Evolutionary conservation across 163 green algal genomes (phyloP).

Genomic region (Chlamydomonas reinhardtii): DNA sequence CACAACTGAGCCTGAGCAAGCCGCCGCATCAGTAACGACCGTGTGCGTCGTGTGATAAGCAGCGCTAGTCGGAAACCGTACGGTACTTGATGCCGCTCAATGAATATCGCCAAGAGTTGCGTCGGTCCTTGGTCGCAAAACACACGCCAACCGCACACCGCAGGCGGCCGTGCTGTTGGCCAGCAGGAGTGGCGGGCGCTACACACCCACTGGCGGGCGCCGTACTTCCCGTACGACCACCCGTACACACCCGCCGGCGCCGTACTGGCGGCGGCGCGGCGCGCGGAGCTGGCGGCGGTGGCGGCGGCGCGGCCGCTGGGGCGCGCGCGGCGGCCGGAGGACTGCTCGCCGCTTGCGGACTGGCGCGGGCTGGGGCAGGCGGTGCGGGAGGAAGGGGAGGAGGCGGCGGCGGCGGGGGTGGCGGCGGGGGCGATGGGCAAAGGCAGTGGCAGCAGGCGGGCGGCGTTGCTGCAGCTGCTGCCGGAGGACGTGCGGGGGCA

Average conservation of each 20-base stretch:
- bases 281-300: background rate
- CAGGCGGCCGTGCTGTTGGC: constrained; percentile 32
- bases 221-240: constrained; percentile 54
- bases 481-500: too few species aligned
- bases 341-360: background rate
- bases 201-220: background rate
- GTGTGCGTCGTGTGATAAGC: too few species aligned
- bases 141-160: too few species aligned
- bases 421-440: background rate
- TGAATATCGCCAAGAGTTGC: too few species aligned
- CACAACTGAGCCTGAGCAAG: too few species aligned
- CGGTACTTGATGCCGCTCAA: too few species aligned
- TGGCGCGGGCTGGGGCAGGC: constrained; percentile 11
- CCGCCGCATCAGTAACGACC: too few species aligned
- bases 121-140: too few species aligned
- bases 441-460: background rate
- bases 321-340: background rate
- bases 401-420: background rate
- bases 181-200: constrained; percentile 54
- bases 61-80: too few species aligned
- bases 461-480: too few species aligned
- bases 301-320: constrained; percentile 20
- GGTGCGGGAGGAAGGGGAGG: background rate
- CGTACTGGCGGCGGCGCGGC: background rate
- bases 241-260: constrained; percentile 46